Evolutionary conservation across 2,329 filamentous ascomycete genomes (phyloP), one percentile per base, ranked within the genome.

Genomic region (Zymoseptoria passerinii): DNA sequence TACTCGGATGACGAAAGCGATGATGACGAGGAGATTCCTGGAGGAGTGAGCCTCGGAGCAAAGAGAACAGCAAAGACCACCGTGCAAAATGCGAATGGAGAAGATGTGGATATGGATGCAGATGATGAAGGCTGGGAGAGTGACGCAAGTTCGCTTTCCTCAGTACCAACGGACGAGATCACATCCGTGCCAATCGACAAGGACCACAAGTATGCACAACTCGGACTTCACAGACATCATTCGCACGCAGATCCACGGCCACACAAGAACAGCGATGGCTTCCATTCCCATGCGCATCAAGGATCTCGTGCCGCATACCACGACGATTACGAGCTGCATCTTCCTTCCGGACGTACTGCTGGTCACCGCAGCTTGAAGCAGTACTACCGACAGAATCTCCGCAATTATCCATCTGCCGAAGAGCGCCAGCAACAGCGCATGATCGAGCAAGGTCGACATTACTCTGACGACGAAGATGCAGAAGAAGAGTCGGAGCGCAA

Each of bases 111-210:
- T 16, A 78, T 81, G 67, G 77, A 78, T 54, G 77, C 77, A 35
- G 82, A 81, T n/a, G 81, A 86, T 5, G 90, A 92, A 50, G 91
- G 90, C 50, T 97, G 94, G 92, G 94, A 99, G 75, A 96, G 92
- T 0, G 94, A 97, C 72, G 91, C 87, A 64, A 91, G 89, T 8
- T 87, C 83, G n/a, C 68, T 78, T 0, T 96, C 92, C 1, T 95
- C 90, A 9, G 81, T 95, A 40, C 90, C 92, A 64, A 94, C 90
- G 0, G 88, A 88, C 56, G 90, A 96, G 66, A 83, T 95, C 49
- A 88, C 85, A 4, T 84, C 88, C 8, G 84, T 95, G 7, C 89
- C 89, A 1, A 86, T 90, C 29, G 89, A 92, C 51, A 83, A 84
- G 64, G 80, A 83, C 53, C 83, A 88, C 67, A 85, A 88, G 63